phyloP scores from a whole-genome alignment of 805 yeast species.

The Myxozyma nipponensis region DNA sequence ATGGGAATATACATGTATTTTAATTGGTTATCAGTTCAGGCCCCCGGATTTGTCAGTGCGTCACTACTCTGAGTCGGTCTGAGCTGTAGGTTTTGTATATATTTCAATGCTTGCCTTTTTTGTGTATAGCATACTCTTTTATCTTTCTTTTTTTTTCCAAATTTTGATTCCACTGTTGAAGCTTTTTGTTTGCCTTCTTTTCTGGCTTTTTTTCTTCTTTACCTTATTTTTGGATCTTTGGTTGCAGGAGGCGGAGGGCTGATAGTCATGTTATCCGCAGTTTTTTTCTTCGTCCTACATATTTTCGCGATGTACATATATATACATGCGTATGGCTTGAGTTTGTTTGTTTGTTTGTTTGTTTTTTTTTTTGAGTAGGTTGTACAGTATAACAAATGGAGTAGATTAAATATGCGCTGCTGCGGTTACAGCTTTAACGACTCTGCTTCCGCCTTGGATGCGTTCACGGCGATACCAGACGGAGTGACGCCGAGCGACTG shows the following conservation, averaged over 20 bases:
- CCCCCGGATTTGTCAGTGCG: no score
- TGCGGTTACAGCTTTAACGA: slow-evolving; percentile 7
- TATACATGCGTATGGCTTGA: no score
- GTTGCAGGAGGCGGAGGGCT: no score
- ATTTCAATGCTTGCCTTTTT: no score
- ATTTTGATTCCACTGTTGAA: neutral
- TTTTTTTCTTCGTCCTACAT: no score
- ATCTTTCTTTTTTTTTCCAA: no score
- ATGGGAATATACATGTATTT: no score
- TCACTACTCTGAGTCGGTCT: no score
- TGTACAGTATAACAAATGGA: neutral
- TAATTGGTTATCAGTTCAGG: no score
- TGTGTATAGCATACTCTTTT: no score
- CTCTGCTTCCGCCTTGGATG: slow-evolving; percentile 12
- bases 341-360: no score
- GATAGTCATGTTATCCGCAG: neutral
- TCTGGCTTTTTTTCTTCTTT: neutral
- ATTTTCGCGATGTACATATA: neutral
- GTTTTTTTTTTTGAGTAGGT: neutral
- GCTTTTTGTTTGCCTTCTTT: neutral
- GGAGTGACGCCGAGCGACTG: slow-evolving; percentile 44
- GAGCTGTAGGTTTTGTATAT: no score
- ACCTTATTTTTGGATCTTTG: neutral
- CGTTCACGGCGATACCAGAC: slow-evolving; percentile 29
- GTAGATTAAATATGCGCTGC: neutral